Evolutionary conservation across 768 basidiomycete species (phyloP).

Genomic region (Leccinellum albellum): DNA sequence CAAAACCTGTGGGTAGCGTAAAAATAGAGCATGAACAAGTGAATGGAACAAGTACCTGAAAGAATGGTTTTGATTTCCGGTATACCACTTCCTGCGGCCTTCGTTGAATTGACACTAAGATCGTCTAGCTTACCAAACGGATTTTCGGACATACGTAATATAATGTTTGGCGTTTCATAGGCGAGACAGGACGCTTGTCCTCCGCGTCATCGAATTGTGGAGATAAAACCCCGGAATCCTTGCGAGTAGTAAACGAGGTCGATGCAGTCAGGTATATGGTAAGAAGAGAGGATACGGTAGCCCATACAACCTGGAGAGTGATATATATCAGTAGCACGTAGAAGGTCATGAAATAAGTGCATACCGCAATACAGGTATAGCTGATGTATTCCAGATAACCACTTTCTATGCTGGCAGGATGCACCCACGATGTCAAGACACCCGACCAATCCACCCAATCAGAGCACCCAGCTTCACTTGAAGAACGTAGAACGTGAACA

Average conservation of each 20-base stretch:
- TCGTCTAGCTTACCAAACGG: not conserved
- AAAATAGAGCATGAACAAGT: conserved; percentile 7
- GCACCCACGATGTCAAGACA: conserved; percentile 37
- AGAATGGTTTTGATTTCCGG: conserved; percentile 96
- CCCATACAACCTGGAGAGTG: conserved; percentile 60
- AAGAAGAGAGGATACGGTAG: conserved; percentile 68
- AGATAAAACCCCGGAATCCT: conserved; percentile 74
- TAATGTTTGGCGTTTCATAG: conserved; percentile 60
- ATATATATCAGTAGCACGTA: not conserved
- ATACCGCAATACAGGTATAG: conserved; percentile 76
- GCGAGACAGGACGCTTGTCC: conserved; percentile 21
- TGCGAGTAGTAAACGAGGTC: conserved; percentile 81
- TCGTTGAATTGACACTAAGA: conserved; percentile 30
- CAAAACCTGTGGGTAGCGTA: conserved; percentile 60
- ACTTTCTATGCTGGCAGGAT: conserved; percentile 13
- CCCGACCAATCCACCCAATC: conserved; percentile 78
- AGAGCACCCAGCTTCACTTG: conserved; percentile 44
- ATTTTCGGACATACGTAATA: conserved; percentile 67
- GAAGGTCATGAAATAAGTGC: conserved; percentile 26
- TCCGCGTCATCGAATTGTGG: conserved; percentile 41
- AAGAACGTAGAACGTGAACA: conserved; percentile 8
- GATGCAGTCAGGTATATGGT: conserved; percentile 88
- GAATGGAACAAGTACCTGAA: conserved; percentile 47
- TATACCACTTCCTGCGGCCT: conserved; percentile 93
- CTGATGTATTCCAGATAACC: conserved; percentile 61